These are phyloP conservation scores for Fomes fomentarius DNA, from an alignment of 1,284 basidiomycete genomes.

Conservation along the genomic window DNA sequence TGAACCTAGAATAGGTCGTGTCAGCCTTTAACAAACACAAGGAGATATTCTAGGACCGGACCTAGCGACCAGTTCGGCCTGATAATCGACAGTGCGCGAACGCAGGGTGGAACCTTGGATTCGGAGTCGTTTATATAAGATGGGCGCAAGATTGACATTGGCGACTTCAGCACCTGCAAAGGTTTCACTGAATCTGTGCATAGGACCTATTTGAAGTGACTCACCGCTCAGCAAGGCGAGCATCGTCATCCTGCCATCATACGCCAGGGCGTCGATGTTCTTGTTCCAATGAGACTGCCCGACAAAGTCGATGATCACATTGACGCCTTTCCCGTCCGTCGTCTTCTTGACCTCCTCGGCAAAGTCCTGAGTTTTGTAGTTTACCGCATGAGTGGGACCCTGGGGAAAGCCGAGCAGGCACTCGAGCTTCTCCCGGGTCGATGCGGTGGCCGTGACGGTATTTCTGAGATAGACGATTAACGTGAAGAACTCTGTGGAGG, in stretches of 20 bases:
- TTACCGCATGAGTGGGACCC: conserved; percentile 77
- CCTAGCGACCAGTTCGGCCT: conserved; percentile 74
- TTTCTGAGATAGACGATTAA: conserved; percentile 43
- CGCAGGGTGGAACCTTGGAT: conserved; percentile 91
- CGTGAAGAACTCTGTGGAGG: conserved; percentile 10
- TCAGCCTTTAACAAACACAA: no score
- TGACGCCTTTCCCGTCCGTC: conserved; percentile 70
- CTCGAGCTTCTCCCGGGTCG: conserved; percentile 82
- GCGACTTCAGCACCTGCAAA: conserved; percentile 67
- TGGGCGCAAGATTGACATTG: conserved; percentile 65
- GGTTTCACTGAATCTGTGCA: no score
- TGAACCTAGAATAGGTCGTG: conserved; percentile 39
- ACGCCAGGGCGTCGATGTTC: conserved; percentile 78
- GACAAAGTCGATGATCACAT: conserved; percentile 90
- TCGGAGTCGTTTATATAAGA: conserved; percentile 86
- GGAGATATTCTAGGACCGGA: conserved; percentile 33
- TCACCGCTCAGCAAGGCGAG: conserved; percentile 74
- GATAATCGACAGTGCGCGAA: conserved; percentile 79
- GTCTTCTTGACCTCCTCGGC: conserved; percentile 64
- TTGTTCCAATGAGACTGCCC: conserved; percentile 83
- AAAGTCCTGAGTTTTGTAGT: conserved; percentile 88
- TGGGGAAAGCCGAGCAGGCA: conserved; percentile 70
- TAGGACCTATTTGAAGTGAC: no score
- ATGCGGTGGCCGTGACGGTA: conserved; percentile 84
- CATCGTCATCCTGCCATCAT: conserved; percentile 81